Evolutionary conservation across 2,329 filamentous ascomycete species (phyloP), one percentile per base, ranked within the genome.

Genomic region (Cadophora sp.): DNA sequence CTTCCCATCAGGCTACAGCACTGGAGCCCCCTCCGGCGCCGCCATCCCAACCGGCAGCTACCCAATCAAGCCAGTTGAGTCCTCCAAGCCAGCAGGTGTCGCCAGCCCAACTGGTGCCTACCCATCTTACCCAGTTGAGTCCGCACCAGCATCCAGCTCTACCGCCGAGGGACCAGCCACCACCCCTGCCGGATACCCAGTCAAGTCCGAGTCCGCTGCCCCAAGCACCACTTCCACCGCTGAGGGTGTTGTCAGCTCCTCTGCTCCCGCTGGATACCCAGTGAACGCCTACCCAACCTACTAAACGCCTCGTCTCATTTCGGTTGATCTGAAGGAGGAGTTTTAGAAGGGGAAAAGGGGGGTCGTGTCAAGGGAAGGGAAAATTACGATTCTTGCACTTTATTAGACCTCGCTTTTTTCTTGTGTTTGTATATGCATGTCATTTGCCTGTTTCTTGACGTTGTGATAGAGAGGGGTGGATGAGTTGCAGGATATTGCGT

Each of bases 1-100:
- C 70, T 73, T 70, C 70, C 70, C 73, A 22, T 73, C 70, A 31
- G 73, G 74, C 27, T 37, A 37, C 34, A 37, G 3, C 34, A 37
- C 34, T 12, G 34, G 34, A 8, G 34, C 14, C 34, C 34, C 34
- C 22, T 73, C 70, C 37, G 73, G 74, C 24, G 68, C 63, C 24
- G 64, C 69, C 19, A 69, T 71, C 53, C 31, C 62, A 37, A 69
- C 68, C 53, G 68, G 51, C 34, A 37, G 29, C 62, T 67, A 65
- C 55, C n/a, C 55, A 31, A 40, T 24, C 59, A 12, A 29, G 7
- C 31, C 55, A 31, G 59, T 24, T 40, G 22, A 29, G 7, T 55
- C 50, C 24, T 48, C 43, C 43, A 48, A 48, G 43, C 58, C 58
- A 29, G 12, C 29, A 14, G 58, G 58, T 27, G 40, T 22, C 12